These are phyloP conservation scores for Trebouxia gelatinosa DNA, from an alignment of 163 green algal genomes.

Conservation along the genomic window DNA sequence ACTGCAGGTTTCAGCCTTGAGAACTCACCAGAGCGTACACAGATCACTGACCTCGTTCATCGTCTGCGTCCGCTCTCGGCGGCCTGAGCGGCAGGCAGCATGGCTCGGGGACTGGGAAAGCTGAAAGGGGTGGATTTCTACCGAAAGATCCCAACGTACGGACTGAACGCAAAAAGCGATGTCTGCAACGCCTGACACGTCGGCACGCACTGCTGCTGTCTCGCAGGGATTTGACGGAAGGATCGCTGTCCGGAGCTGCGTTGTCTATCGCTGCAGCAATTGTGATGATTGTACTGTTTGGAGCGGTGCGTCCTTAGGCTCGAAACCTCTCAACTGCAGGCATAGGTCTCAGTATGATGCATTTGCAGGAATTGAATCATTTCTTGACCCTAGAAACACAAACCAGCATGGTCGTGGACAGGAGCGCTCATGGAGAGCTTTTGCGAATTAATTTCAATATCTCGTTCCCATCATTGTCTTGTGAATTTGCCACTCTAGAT, in stretches of 20 bases:
- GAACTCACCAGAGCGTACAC: no score
- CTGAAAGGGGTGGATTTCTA: constrained; percentile 90
- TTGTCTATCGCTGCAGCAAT: constrained; percentile 81
- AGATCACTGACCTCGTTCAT: no score
- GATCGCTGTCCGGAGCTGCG: constrained; percentile 81
- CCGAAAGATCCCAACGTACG: constrained; percentile 80
- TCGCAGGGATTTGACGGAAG: constrained; percentile 87
- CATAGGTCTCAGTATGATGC: background rate
- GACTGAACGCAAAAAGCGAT: no score
- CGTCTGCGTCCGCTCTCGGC: no score
- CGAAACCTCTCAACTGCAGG: background rate
- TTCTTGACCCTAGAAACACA: constrained; percentile 70
- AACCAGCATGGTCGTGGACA: constrained; percentile 84
- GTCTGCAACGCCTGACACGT: no score
- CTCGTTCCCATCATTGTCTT: constrained; percentile 77
- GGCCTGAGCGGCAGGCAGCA: constrained; percentile 26
- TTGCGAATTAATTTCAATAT: constrained; percentile 97
- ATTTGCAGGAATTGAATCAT: constrained; percentile 72
- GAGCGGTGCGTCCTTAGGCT: constrained; percentile 58
- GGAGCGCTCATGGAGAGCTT: constrained; percentile 83
- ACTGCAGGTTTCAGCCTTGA: no score
- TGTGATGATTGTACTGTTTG: constrained; percentile 80
- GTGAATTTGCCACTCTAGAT: constrained; percentile 94
- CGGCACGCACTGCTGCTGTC: no score
- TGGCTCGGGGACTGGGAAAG: constrained; percentile 46